These are phyloP conservation scores for Cytospora piceicola DNA, from an alignment of 2,329 filamentous ascomycete species.

Conservation along the genomic window DNA sequence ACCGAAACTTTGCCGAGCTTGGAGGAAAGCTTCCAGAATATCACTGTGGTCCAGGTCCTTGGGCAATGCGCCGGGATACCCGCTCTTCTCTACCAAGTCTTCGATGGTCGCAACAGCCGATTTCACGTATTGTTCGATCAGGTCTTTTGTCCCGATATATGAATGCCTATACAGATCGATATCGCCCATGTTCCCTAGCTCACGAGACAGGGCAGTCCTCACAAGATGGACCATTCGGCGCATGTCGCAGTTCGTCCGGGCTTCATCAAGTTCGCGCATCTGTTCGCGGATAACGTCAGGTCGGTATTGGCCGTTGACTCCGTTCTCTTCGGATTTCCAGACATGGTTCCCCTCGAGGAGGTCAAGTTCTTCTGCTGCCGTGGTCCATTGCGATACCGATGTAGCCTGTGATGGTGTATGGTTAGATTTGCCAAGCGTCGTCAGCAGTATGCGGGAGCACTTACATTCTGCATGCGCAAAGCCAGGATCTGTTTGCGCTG, in stretches of 20 bases:
- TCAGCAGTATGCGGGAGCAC: conserved; percentile 36
- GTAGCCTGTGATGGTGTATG: conserved; percentile 57
- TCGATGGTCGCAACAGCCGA: conserved; percentile 77
- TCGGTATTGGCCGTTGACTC: conserved; percentile 67
- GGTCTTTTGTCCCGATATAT: conserved; percentile 80
- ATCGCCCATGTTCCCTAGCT: conserved; percentile 85
- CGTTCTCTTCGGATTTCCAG: conserved; percentile 71
- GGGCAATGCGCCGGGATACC: conserved; percentile 43
- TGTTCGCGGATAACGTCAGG: conserved; percentile 68
- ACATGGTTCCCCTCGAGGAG: conserved; percentile 75
- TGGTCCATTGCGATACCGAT: conserved; percentile 72
- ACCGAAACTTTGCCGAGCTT: conserved; percentile 80
- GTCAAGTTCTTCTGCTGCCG: conserved; percentile 77
- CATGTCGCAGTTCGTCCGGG: conserved; percentile 72
- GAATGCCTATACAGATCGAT: conserved; percentile 81
- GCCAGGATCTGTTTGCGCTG: conserved; percentile 66
- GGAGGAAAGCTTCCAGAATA: conserved; percentile 69
- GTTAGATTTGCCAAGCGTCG: conserved; percentile 21
- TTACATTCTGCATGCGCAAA: conserved; percentile 67
- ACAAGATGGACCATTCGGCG: conserved; percentile 78
- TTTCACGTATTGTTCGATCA: conserved; percentile 87
- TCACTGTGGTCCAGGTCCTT: conserved; percentile 62
- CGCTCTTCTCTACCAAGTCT: conserved; percentile 66
- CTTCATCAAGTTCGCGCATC: conserved; percentile 74
- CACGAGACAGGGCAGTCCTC: conserved; percentile 77